Conservation (phyloP, 2,329 filamentous ascomycete species). For the Fusarium haematococcum region DNA sequence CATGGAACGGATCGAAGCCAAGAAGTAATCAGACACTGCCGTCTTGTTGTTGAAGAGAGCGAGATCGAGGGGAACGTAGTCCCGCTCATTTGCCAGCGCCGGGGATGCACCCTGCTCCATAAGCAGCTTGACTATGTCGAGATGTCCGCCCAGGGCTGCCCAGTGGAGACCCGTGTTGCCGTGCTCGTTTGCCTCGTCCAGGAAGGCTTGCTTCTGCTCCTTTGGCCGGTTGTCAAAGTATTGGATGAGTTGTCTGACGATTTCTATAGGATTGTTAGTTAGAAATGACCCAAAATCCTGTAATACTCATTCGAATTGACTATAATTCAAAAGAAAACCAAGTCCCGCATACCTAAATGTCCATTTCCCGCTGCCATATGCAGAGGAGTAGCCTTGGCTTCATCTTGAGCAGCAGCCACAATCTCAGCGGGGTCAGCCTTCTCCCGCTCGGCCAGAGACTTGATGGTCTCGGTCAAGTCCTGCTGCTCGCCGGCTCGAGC, state of each 20-base stretch:
- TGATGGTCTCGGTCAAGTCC: constrained; percentile 72
- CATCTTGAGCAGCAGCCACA: constrained; percentile 77
- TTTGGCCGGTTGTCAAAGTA: constrained; percentile 55
- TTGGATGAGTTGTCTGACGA: constrained; percentile 58
- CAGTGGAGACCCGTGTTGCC: constrained; percentile 95
- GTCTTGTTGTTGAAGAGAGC: constrained; percentile 77
- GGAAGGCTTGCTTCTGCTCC: constrained; percentile 61
- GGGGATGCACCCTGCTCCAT: constrained; percentile 82
- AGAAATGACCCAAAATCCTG: not conserved
- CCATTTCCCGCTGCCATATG: constrained; percentile 97
- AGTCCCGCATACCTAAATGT: constrained; percentile 71
- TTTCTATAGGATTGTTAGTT: constrained; percentile 50
- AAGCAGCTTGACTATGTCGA: constrained; percentile 82
- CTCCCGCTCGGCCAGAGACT: constrained; percentile 71
- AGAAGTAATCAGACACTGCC: constrained; percentile 72
- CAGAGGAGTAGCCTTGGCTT: constrained; percentile 81
- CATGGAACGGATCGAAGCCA: constrained; percentile 60
- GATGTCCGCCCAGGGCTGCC: constrained; percentile 90
- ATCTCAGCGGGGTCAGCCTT: constrained; percentile 71
- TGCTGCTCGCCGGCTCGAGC: constrained; percentile 80
- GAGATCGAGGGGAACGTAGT: constrained; percentile 83
- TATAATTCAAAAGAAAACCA: not conserved
- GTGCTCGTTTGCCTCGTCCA: constrained; percentile 79
- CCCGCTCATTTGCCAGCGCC: constrained; percentile 82
- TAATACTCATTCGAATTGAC: not conserved